Percentiles rank a stretch among this genome's conserved stretches.
These are phyloP conservation scores for Xylariaceae sp. DNA, from an alignment of 2,329 filamentous ascomycete genomes.

Conservation along the genomic window DNA sequence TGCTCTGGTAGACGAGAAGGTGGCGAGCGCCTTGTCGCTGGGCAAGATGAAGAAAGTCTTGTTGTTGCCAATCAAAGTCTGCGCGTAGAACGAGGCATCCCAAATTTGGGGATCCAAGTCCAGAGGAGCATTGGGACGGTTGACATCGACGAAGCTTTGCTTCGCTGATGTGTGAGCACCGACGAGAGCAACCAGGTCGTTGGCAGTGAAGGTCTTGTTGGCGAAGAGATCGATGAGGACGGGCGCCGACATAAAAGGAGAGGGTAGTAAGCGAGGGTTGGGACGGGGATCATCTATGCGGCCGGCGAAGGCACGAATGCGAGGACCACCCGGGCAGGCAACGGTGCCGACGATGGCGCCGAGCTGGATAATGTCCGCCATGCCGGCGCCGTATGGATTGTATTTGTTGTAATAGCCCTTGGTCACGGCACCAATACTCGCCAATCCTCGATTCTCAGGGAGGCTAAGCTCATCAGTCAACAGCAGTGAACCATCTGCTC, in stretches of 20 bases:
- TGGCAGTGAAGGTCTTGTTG: constrained; percentile 56
- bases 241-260: constrained; percentile 46
- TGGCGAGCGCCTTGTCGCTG: constrained; percentile 39
- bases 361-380: constrained; percentile 61
- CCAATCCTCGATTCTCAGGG: constrained; percentile 53
- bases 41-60: constrained; percentile 42
- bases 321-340: constrained; percentile 58
- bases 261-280: constrained; percentile 53
- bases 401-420: constrained; percentile 47
- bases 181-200: constrained; percentile 58
- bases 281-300: constrained; percentile 50
- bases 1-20: constrained; percentile 26
- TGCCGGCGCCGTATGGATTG: constrained; percentile 47
- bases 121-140: constrained; percentile 47
- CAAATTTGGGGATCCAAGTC: constrained; percentile 56
- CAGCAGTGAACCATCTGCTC: constrained; percentile 54
- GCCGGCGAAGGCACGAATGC: constrained; percentile 56
- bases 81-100: constrained; percentile 57
- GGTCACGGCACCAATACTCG: constrained; percentile 47
- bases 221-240: constrained; percentile 53
- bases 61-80: constrained; percentile 43
- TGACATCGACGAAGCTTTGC: constrained; percentile 52
- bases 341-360: constrained; percentile 54
- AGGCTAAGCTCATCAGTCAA: constrained; percentile 49
- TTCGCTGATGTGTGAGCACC: constrained; percentile 59